Conservation (phyloP, 345 rosid species). For the Rhodamnia rubescens region DNA sequence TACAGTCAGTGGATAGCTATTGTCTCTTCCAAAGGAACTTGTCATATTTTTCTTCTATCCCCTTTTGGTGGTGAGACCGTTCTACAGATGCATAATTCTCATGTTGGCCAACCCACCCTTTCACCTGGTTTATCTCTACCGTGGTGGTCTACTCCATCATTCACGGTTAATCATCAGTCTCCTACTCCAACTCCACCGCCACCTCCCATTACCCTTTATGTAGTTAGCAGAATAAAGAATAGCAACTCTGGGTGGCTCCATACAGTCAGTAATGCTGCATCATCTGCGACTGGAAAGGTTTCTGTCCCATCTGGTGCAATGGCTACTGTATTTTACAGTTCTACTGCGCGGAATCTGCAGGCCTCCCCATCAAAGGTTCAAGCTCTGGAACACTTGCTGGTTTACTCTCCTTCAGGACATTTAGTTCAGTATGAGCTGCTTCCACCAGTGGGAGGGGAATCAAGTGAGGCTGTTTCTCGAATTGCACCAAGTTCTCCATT, state of each 20-base stretch:
- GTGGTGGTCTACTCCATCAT: conserved; percentile 88
- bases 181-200: conserved; percentile 36
- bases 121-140: conserved; percentile 60
- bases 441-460: conserved; percentile 60
- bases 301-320: conserved; percentile 78
- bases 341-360: conserved; percentile 30
- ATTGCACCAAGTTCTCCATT: conserved; percentile 30
- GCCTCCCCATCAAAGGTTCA: conserved; percentile 28
- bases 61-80: conserved; percentile 96
- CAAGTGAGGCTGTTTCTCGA: conserved; percentile 39
- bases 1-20: conserved; percentile 94
- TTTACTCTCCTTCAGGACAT: conserved; percentile 86
- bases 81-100: conserved; percentile 61
- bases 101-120: conserved; percentile 58
- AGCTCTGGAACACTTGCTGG: conserved; percentile 71
- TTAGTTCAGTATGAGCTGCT: conserved; percentile 80
- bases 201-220: conserved; percentile 68
- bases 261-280: conserved; percentile 67
- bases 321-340: conserved; percentile 67
- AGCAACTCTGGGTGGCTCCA: conserved; percentile 55
- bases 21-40: conserved; percentile 80
- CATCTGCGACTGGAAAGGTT: conserved; percentile 57
- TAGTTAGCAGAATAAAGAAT: conserved; percentile 80
- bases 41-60: conserved; percentile 78
- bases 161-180: conserved; percentile 39